Evolutionary conservation across 2,329 filamentous ascomycete species (phyloP).

Genomic region (Claviceps fusiformis): DNA sequence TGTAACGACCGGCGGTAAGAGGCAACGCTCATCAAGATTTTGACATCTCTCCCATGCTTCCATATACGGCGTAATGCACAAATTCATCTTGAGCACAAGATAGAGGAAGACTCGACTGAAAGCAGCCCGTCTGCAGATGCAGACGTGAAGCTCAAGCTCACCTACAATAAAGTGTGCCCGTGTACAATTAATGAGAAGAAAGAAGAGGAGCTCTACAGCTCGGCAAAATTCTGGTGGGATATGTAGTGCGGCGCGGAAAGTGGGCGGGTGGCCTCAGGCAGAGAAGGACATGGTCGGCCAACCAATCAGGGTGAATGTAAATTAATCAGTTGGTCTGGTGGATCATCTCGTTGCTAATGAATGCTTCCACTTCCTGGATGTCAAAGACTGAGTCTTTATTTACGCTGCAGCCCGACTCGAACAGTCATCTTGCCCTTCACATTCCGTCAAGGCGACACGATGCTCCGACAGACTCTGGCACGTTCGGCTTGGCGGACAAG

Average conservation of each 20-base stretch:
- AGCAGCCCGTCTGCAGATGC: slow-evolving; percentile 24
- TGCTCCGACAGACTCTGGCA: slow-evolving; percentile 55
- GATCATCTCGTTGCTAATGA: slow-evolving; percentile 16
- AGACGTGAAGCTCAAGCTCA: slow-evolving; percentile 39
- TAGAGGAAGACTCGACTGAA: slow-evolving; percentile 55
- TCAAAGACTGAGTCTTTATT: slow-evolving; percentile 27
- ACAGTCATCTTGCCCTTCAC: slow-evolving; percentile 20
- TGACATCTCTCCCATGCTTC: slow-evolving; percentile 50
- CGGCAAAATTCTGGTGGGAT: slow-evolving; percentile 10
- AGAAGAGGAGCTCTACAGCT: slow-evolving; percentile 14
- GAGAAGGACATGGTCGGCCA: neutral
- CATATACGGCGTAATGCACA: slow-evolving; percentile 48
- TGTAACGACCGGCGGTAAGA: slow-evolving; percentile 68
- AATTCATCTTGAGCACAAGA: slow-evolving; percentile 53
- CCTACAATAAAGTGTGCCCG: slow-evolving; percentile 61
- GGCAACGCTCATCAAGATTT: slow-evolving; percentile 46
- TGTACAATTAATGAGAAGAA: slow-evolving; percentile 46
- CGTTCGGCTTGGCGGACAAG: slow-evolving; percentile 55
- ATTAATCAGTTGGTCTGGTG: slow-evolving; percentile 24
- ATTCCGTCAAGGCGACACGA: slow-evolving; percentile 47
- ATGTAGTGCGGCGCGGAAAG: slow-evolving; percentile 4
- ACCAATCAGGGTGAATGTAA: slow-evolving; percentile 31
- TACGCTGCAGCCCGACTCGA: slow-evolving; percentile 20
- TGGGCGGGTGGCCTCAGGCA: slow-evolving; percentile 5
- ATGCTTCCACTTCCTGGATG: slow-evolving; percentile 21